phyloP scores from a whole-genome alignment of 1,284 basidiomycete species.

The Ustilago loliicola region DNA sequence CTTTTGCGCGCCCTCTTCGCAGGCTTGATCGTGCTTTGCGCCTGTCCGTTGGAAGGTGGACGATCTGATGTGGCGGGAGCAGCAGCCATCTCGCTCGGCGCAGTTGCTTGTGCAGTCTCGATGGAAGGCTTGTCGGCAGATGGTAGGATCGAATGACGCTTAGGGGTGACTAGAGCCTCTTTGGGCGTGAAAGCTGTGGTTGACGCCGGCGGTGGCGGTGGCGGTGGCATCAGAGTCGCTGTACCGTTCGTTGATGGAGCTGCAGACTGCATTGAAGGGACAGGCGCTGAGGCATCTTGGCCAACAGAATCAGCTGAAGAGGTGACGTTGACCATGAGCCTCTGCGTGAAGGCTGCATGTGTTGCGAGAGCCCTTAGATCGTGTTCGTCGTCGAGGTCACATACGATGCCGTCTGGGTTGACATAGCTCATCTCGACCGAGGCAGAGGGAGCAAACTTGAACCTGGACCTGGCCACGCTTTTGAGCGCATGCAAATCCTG shows the following conservation, averaged over 20 bases:
- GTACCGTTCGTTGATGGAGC: slow-evolving; percentile 1
- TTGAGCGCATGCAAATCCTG: slow-evolving; percentile 23
- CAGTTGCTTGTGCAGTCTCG: not conserved
- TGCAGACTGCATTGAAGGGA: not conserved
- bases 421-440: slow-evolving; percentile 51
- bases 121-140: not conserved
- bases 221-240: not conserved
- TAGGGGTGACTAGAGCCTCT: not conserved
- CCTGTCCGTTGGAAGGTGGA: slow-evolving; percentile 3
- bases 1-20: not conserved
- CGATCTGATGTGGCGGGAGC: not conserved
- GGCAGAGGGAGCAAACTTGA: slow-evolving; percentile 24
- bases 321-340: slow-evolving; percentile 43
- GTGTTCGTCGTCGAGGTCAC: slow-evolving; percentile 54
- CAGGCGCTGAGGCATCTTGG: not conserved
- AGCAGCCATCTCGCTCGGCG: not conserved
- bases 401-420: slow-evolving; percentile 48
- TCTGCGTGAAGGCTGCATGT: slow-evolving; percentile 43
- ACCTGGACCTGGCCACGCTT: slow-evolving; percentile 41
- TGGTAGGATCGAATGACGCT: not conserved
- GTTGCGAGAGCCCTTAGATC: slow-evolving; percentile 55
- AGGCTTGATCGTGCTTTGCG: not conserved
- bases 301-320: not conserved
- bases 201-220: not conserved
- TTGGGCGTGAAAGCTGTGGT: not conserved